Base-by-base conservation (phyloP, 176 grass and related monocot species). In the Oryza rufipogon region DNA sequence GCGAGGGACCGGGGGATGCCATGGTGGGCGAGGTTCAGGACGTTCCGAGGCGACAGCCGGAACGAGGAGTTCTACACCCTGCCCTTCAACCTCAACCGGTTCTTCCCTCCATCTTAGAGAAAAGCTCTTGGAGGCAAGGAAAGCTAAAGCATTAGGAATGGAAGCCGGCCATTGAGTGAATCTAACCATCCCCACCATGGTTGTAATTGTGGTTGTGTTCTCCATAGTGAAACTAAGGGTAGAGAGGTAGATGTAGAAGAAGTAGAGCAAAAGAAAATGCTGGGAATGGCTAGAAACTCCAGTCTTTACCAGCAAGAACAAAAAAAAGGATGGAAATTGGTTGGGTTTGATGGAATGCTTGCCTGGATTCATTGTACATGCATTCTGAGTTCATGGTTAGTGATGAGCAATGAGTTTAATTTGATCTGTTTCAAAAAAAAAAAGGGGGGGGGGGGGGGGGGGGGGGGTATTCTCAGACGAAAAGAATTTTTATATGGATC, bases 21-120 rank as follows among this genome's bases (percentile, higher is more conserved):
- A n/a, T 95, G 90, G 90, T 95, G 93, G 93, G 75, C 77, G 20
- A 88, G 88, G 68, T 95, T 95, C 78, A 80, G 93, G 51, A 95
- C 82, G 0, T 95, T 92, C 47, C 73, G 87, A 0, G 90, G 93
- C 1, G 93, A 95, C 30, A 90, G 64, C 22, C 69, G 93, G 54
- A 95, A 86, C 15, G 90, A 84, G 85, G 93, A 95, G 82, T 92
- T 95, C 46, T 95, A 95, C 75, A 88, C 71, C 19, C 93, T 95
- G 42, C 93, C 90, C 1, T 92, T 95, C 68, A 92, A 90, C 76
- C 87, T 95, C 48, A 88, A 95, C 75, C 81, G 90, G 3, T 92
- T 95, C 85, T 95, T 95, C 74, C 93, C 93, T 23, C 85, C 90
- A 61, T 88, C 93, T 1, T 94, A 60, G 72, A 41, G 39, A 60